These are phyloP conservation scores for Hypoxylon sp. DNA, from an alignment of 2,329 filamentous ascomycete genomes.

Conservation along the genomic window DNA sequence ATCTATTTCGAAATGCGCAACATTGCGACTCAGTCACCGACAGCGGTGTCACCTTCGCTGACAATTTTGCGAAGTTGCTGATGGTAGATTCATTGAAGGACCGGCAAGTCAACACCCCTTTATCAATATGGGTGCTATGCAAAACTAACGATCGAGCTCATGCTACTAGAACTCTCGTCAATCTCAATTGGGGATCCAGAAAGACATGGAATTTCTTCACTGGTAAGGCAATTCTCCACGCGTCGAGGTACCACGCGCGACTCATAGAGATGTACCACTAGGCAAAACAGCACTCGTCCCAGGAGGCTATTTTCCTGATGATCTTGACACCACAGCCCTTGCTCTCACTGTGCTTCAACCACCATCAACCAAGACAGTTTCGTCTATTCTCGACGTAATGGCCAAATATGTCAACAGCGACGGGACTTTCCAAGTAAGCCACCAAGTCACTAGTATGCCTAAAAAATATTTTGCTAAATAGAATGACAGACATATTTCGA, in stretches of 20 bases:
- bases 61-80: slow-evolving; percentile 33
- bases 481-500: slow-evolving; percentile 53
- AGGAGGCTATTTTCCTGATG: slow-evolving; percentile 52
- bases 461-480: not conserved
- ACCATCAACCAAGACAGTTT: slow-evolving; percentile 20
- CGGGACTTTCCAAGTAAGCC: slow-evolving; percentile 47
- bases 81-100: slow-evolving; percentile 24
- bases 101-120: slow-evolving; percentile 4
- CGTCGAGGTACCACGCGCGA: not conserved
- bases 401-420: slow-evolving; percentile 45
- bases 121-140: not conserved
- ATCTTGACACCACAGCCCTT: slow-evolving; percentile 55
- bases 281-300: slow-evolving; percentile 49
- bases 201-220: slow-evolving; percentile 34
- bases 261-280: slow-evolving; percentile 45
- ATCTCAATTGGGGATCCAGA: slow-evolving; percentile 28
- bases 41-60: slow-evolving; percentile 20
- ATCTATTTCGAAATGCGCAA: slow-evolving; percentile 28
- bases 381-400: slow-evolving; percentile 29
- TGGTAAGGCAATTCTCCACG: slow-evolving; percentile 11
- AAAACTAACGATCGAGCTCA: slow-evolving; percentile 4
- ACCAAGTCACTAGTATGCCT: slow-evolving; percentile 2
- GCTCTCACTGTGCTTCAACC: slow-evolving; percentile 50
- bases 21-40: slow-evolving; percentile 16
- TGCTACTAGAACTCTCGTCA: slow-evolving; percentile 19